Evolutionary conservation across 352 stramenopile species (phyloP), one percentile per base, ranked within the genome.

Genomic region (Globisporangium recalcitrans): DNA sequence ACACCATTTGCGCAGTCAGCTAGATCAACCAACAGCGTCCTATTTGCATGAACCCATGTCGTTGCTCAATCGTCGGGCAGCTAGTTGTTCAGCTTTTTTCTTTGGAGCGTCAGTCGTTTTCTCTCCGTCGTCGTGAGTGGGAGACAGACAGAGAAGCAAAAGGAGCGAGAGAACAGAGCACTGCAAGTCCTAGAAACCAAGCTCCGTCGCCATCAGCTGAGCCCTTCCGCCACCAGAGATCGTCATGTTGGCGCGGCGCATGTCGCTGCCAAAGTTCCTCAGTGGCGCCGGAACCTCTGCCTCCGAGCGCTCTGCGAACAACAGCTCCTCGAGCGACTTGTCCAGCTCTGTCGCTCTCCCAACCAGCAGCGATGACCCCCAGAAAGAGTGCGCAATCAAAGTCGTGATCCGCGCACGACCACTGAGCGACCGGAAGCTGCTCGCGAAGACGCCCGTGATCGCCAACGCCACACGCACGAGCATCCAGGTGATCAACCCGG

Each of bases 321-420:
- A 42, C 36, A 47, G 22, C 16, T 22, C 26, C n/a, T 54, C 59
- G 44, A 58, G 31, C n/a, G 29, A 55, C 27, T 8, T 10, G 26
- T 16, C 48, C 14, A 14, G 14, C 14, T 21, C 22, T 5, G 7
- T 11, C 14, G 8, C 5, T 13, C 22, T 26, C 16, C 3, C 51
- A 0, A 58, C 10, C 5, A 61, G 63, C 21, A 71, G 68, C 11
- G 70, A 71, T 27, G 52, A 57, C 4, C 10, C 10, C 31, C 63
- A 65, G 14, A 68, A 71, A 26, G 60, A 74, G 26, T 82, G 77
- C 21, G 81, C 80, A 42, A 90, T 91, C 67, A 82, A 80, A 65
- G 85, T 92, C 46, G 77, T 91, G n/a, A 67, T 94, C 26, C 79
- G 85, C 34, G 76, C 83, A 9, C 82, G 85, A 9, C 85, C 85